These are phyloP conservation scores for Macrophomina pseudophaseolina DNA, from an alignment of 2,329 filamentous ascomycete species.

Conservation along the genomic window DNA sequence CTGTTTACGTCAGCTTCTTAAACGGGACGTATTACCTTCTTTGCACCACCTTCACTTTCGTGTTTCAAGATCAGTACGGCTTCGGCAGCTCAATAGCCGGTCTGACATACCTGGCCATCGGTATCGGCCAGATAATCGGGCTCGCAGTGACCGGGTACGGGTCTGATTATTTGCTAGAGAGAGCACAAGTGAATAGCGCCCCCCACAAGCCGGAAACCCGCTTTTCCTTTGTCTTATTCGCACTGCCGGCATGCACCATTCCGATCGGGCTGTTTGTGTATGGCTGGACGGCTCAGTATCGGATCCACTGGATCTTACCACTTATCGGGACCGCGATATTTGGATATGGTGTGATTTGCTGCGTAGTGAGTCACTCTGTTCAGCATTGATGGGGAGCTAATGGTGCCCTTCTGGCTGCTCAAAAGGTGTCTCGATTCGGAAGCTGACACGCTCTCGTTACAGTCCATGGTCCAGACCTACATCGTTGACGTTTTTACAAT, in stretches of 20 bases:
- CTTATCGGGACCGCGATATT: no score
- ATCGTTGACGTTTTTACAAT: no score
- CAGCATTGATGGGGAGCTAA: no score
- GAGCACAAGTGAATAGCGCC: conserved; percentile 35
- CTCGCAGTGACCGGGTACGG: conserved; percentile 43
- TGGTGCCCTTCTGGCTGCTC: no score
- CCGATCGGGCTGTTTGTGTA: conserved; percentile 50
- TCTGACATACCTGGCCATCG: conserved; percentile 42
- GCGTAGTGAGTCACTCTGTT: no score
- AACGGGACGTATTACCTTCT: conserved; percentile 51
- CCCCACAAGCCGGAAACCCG: conserved; percentile 49
- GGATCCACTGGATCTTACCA: no score
- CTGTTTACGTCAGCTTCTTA: conserved; percentile 52
- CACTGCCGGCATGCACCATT: conserved; percentile 44
- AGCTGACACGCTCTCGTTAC: no score
- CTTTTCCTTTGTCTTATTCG: conserved; percentile 44
- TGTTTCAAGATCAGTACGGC: conserved; percentile 42
- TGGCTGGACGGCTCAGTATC: no score
- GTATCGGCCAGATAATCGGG: conserved; percentile 47
- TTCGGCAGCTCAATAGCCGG: conserved; percentile 41
- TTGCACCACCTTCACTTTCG: conserved; percentile 45
- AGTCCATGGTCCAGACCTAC: no score
- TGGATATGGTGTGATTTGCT: no score
- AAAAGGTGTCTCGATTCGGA: no score
- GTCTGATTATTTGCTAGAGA: conserved; percentile 47